Evolutionary conservation across 176 grass and related monocot genomes (phyloP).

Genomic region (Poa annua): DNA sequence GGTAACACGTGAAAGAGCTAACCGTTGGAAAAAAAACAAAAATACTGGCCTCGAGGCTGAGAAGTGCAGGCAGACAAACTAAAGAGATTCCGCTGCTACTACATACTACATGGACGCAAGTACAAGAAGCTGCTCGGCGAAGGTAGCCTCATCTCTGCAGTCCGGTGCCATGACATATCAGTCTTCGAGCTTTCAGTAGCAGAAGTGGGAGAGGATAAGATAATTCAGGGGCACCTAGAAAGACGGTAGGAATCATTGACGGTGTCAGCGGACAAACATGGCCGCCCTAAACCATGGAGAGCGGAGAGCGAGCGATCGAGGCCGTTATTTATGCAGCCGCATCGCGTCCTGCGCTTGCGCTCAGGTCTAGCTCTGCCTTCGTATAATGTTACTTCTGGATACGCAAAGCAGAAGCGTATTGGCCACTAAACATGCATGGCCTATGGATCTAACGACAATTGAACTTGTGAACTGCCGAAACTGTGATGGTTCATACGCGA

Average conservation of each 20-base stretch:
- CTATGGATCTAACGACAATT: neutral
- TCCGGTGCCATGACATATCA: neutral
- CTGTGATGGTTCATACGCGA: neutral
- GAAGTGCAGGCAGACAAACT: conserved; percentile 21
- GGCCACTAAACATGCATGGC: neutral
- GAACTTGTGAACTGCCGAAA: neutral
- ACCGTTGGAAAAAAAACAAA: neutral
- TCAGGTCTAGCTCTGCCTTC: neutral
- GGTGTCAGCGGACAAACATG: conserved; percentile 48
- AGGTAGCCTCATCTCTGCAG: neutral
- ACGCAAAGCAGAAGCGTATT: neutral
- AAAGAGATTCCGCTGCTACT: neutral
- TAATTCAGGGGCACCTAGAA: conserved; percentile 37
- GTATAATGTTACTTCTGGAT: neutral
- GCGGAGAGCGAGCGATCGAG: neutral
- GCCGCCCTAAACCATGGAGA: conserved; percentile 45
- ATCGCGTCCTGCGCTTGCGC: conserved; percentile 30
- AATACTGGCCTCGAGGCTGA: neutral
- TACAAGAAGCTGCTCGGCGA: neutral
- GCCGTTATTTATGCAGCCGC: conserved; percentile 15
- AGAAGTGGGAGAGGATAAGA: conserved; percentile 2
- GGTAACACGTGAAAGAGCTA: conserved; percentile 37
- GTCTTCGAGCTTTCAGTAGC: neutral
- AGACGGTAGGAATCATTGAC: conserved; percentile 61
- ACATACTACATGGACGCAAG: conserved; percentile 10